Conservation (phyloP, 1,284 basidiomycete species). For the Athelia psychrophila region DNA sequence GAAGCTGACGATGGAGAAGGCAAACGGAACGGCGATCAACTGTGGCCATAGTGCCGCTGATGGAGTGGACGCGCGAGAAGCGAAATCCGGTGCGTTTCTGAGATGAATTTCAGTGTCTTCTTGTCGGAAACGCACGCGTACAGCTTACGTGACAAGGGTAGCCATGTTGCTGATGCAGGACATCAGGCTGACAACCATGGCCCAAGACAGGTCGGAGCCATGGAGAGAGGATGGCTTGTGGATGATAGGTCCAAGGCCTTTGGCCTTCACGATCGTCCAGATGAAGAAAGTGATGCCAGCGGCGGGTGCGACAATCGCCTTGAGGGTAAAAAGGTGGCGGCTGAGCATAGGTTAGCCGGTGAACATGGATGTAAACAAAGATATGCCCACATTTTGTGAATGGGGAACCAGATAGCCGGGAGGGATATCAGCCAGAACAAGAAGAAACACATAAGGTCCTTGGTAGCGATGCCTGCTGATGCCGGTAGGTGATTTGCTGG, state of each 20-base stretch:
- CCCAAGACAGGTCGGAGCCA: conserved; percentile 75
- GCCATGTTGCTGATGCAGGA: conserved; percentile 81
- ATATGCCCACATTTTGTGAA: conserved; percentile 67
- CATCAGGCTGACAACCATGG: conserved; percentile 77
- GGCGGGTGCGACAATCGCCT: conserved; percentile 70
- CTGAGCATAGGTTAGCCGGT: conserved; percentile 31
- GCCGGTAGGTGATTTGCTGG: conserved; percentile 65
- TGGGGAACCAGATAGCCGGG: conserved; percentile 78
- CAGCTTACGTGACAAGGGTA: conserved; percentile 61
- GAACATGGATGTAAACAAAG: conserved; percentile 8
- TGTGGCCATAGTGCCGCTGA: conserved; percentile 72
- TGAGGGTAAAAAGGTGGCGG: conserved; percentile 79
- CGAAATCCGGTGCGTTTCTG: conserved; percentile 78
- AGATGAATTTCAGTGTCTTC: conserved; percentile 1
- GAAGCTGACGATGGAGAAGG: conserved; percentile 78
- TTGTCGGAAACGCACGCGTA: conserved; percentile 3
- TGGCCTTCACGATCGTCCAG: conserved; percentile 79
- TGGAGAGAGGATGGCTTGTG: conserved; percentile 63
- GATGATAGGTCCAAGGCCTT: conserved; percentile 81
- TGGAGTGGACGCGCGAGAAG: conserved; percentile 68
- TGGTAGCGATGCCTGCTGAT: conserved; percentile 67
- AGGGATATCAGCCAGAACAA: conserved; percentile 84
- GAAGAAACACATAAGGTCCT: conserved; percentile 81
- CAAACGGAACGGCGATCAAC: conserved; percentile 69
- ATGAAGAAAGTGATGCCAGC: conserved; percentile 79